These are phyloP conservation scores for Marsdenia floribunda DNA, from an alignment of 257 asterid genomes.

Conservation along the genomic window DNA sequence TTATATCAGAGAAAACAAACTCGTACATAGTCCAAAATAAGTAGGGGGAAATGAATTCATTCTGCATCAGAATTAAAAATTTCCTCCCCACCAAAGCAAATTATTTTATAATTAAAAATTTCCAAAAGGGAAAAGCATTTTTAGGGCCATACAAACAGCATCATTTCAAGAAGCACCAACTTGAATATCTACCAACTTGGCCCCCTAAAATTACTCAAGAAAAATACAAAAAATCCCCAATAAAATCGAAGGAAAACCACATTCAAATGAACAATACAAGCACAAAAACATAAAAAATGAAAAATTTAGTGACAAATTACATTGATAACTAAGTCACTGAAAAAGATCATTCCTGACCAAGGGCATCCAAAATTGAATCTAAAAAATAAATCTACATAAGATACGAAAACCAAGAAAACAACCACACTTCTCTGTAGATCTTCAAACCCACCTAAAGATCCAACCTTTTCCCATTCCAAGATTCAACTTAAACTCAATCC, in stretches of 20 bases:
- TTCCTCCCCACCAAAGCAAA: not conserved
- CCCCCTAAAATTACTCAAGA: not conserved
- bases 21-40: not conserved
- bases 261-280: not conserved
- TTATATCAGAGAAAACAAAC: not conserved
- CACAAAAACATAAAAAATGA: not conserved
- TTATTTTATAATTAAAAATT: not conserved
- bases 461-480: constrained; percentile 28
- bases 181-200: not conserved
- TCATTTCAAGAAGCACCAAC: not conserved
- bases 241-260: not conserved
- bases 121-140: not conserved
- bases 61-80: not conserved
- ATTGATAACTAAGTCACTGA: not conserved
- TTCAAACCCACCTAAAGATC: constrained; percentile 35
- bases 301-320: not conserved
- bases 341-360: not conserved
- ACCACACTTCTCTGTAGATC: constrained; percentile 26
- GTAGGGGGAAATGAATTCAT: not conserved
- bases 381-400: constrained; percentile 2
- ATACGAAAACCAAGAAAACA: constrained; percentile 13
- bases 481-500: constrained; percentile 22
- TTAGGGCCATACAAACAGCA: not conserved
- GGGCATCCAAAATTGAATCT: constrained; percentile 12
- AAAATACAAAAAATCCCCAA: constrained; percentile 1